Evolutionary conservation across 225 moss, liverwort and hornwort species (phyloP).

Genomic region (Lunularia cruciata): DNA sequence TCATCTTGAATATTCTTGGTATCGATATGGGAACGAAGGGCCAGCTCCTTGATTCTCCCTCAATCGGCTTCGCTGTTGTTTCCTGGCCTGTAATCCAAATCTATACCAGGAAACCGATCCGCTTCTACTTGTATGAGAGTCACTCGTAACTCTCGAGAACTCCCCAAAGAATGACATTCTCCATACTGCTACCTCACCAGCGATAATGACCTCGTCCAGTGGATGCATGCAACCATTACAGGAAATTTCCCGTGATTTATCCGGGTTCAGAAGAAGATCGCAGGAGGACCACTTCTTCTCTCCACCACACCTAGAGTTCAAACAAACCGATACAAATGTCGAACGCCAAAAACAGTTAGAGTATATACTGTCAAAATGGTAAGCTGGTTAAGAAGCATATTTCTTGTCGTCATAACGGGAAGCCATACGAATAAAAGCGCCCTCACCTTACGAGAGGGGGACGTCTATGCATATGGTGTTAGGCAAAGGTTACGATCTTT

Average conservation of each 20-base stretch:
- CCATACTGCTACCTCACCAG: background rate
- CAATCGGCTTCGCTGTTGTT: constrained; percentile 24
- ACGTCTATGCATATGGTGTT: too few relatives aligned
- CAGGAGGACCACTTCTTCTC: constrained; percentile 1
- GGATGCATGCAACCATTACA: background rate
- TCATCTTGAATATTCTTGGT: constrained; percentile 32
- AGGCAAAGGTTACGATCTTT: background rate
- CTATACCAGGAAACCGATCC: too few relatives aligned
- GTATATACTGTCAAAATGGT: too few relatives aligned
- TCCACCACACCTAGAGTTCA: background rate
- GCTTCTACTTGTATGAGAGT: too few relatives aligned
- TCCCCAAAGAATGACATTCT: background rate
- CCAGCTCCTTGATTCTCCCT: constrained; percentile 46
- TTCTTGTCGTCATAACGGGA: too few relatives aligned
- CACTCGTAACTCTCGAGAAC: too few relatives aligned
- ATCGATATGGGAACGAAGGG: constrained; percentile 2
- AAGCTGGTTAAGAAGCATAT: too few relatives aligned
- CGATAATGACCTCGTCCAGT: constrained; percentile 24
- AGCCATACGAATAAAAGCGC: too few relatives aligned
- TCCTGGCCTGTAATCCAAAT: constrained; percentile 35
- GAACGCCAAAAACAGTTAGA: too few relatives aligned
- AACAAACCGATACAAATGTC: too few relatives aligned
- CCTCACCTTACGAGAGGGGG: too few relatives aligned
- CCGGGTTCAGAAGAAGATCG: background rate
- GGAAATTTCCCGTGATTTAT: background rate